These are phyloP conservation scores for Sisymbrium altissimum DNA, from an alignment of 345 rosid species.

Conservation along the genomic window DNA sequence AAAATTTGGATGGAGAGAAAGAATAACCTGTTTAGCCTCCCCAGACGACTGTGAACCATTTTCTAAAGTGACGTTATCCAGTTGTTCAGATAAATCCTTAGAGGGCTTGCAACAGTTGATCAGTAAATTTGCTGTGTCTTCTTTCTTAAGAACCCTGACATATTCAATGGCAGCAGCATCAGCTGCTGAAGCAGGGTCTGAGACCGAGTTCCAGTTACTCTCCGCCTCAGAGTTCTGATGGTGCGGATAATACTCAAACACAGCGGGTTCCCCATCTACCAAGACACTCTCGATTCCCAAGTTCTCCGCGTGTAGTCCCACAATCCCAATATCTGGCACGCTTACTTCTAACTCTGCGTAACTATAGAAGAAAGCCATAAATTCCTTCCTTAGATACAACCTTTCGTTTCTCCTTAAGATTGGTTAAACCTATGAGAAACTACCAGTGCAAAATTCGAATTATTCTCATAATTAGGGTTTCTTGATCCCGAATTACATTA, in stretches of 20 bases:
- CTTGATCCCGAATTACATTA: neutral
- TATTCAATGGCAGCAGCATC: constrained; percentile 73
- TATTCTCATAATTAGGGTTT: constrained; percentile 12
- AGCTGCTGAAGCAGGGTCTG: constrained; percentile 69
- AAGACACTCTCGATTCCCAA: constrained; percentile 80
- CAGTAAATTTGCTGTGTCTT: constrained; percentile 68
- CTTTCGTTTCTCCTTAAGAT: neutral
- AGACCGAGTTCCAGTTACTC: constrained; percentile 56
- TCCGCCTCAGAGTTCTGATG: constrained; percentile 49
- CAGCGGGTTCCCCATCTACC: constrained; percentile 89
- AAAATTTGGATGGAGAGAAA: neutral
- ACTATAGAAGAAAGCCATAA: constrained; percentile 27
- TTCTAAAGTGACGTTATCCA: constrained; percentile 48
- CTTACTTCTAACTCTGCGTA: constrained; percentile 87
- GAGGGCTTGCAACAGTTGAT: constrained; percentile 91
- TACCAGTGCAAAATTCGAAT: neutral
- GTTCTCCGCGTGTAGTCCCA: constrained; percentile 89
- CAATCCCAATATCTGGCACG: constrained; percentile 92
- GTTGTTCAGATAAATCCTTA: constrained; percentile 56
- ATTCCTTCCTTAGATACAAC: too few relatives aligned
- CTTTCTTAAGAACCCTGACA: constrained; percentile 57
- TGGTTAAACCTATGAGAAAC: too few relatives aligned
- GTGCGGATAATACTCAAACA: constrained; percentile 85
- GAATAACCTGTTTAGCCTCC: constrained; percentile 66
- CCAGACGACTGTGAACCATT: constrained; percentile 53